Evolutionary conservation across 2,329 filamentous ascomycete species (phyloP).

Genomic region (Monosporascus sp.): DNA sequence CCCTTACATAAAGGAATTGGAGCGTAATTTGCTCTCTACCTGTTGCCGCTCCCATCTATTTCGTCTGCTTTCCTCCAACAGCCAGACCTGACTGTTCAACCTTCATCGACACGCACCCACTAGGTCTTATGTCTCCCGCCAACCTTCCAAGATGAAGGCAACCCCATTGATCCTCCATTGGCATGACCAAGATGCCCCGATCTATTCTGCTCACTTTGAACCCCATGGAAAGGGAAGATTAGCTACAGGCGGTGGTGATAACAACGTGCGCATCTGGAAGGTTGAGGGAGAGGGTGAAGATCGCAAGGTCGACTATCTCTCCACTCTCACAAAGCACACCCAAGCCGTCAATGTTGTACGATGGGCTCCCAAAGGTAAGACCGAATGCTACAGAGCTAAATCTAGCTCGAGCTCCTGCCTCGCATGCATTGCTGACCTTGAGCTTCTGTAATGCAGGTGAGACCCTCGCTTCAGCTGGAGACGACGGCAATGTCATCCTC

Average conservation of each 20-base stretch:
- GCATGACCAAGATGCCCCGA: slow-evolving; percentile 95
- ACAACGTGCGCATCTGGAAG: slow-evolving; percentile 92
- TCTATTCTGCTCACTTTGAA: slow-evolving; percentile 97
- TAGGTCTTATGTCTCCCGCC: slow-evolving; percentile 13
- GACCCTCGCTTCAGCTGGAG: slow-evolving; percentile 87
- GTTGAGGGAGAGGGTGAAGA: slow-evolving; percentile 81
- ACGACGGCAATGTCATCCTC: slow-evolving; percentile 93
- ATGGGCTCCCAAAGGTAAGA: slow-evolving; percentile 84
- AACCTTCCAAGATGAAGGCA: slow-evolving; percentile 72
- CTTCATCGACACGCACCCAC: neutral
- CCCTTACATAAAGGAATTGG: too few relatives aligned
- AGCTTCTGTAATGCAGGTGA: slow-evolving; percentile 56
- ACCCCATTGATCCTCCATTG: slow-evolving; percentile 95
- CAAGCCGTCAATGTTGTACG: slow-evolving; percentile 97
- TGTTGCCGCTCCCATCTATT: neutral
- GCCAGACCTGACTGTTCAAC: neutral
- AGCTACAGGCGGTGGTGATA: slow-evolving; percentile 92
- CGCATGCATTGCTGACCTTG: slow-evolving; percentile 11
- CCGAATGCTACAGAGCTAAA: neutral
- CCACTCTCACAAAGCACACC: slow-evolving; percentile 87
- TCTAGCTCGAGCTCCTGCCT: neutral
- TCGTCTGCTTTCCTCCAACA: neutral
- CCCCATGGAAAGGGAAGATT: slow-evolving; percentile 84
- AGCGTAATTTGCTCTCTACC: neutral
- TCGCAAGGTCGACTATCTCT: slow-evolving; percentile 84